Percentiles rank a stretch among this genome's conserved stretches.
Conservation (phyloP, 345 rosid species). For the Cardamine occulta region DNA sequence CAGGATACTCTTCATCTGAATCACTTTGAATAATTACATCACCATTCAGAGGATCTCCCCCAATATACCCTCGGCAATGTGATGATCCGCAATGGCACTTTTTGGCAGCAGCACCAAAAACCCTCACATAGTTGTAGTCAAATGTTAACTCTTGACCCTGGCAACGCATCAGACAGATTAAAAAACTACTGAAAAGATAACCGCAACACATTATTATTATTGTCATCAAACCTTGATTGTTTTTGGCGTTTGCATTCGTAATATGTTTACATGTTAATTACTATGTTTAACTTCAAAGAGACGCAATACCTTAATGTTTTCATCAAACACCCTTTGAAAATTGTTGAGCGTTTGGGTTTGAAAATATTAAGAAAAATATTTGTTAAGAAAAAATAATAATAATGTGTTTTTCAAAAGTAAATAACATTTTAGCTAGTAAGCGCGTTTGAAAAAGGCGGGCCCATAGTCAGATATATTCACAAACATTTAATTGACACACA, state of each 20-base stretch:
- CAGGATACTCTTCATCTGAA: conserved; percentile 97
- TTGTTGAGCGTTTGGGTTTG: background rate
- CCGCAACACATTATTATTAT: background rate
- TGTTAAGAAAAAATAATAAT: too few relatives aligned
- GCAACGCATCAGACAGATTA: conserved; percentile 32
- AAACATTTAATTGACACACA: conserved; percentile 6
- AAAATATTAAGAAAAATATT: background rate
- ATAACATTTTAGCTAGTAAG: background rate
- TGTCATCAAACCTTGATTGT: conserved; percentile 4
- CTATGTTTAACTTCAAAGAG: background rate
- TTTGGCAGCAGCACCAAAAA: conserved; percentile 98
- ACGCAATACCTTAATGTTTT: background rate
- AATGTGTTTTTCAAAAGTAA: background rate
- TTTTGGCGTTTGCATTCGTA: background rate
- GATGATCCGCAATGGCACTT: conserved; percentile 88
- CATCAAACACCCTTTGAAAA: conserved; percentile 9
- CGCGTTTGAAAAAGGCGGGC: background rate
- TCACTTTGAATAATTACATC: conserved; percentile 91
- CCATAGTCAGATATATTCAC: conserved; percentile 8
- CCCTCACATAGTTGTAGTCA: conserved; percentile 98
- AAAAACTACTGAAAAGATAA: conserved; percentile 9
- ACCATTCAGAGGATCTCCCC: conserved; percentile 82
- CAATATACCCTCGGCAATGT: conserved; percentile 93
- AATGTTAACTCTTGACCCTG: conserved; percentile 97
- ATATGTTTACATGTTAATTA: conserved; percentile 10